A percentile compares a stretch with the other conserved stretches of the same genome.
These are phyloP conservation scores for Cyberlindnera petersonii DNA, from an alignment of 805 yeast genomes.

Conservation along the genomic window DNA sequence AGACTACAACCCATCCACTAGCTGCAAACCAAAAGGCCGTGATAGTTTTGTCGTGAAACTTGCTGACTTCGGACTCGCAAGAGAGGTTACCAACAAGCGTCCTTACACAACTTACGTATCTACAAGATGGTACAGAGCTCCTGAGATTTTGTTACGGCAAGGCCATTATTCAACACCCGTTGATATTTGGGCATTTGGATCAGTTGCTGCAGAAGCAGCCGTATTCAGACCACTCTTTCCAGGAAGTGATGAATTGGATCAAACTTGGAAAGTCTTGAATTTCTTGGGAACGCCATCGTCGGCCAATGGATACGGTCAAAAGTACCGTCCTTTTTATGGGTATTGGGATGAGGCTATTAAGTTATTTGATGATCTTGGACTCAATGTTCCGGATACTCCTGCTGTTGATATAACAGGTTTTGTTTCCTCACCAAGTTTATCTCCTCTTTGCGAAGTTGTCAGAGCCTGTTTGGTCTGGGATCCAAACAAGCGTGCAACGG, in stretches of 20 bases:
- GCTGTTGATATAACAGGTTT: conserved; percentile 47
- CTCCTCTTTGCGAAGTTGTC: conserved; percentile 36
- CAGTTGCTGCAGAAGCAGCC: conserved; percentile 70
- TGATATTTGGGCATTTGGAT: conserved; percentile 86
- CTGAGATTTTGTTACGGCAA: conserved; percentile 69
- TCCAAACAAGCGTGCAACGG: conserved; percentile 60
- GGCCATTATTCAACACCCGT: conserved; percentile 61
- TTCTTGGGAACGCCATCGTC: conserved; percentile 70
- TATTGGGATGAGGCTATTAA: conserved; percentile 62
- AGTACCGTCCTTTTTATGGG: conserved; percentile 58
- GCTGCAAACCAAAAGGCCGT: conserved; percentile 19
- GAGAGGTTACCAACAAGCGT: conserved; percentile 48
- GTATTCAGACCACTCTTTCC: conserved; percentile 79
- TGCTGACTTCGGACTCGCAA: conserved; percentile 78
- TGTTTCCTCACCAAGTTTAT: conserved; percentile 43
- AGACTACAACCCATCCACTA: conserved; percentile 5
- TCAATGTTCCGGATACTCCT: conserved; percentile 50
- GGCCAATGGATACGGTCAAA: conserved; percentile 20
- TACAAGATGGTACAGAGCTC: conserved; percentile 84
- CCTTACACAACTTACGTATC: conserved; percentile 75
- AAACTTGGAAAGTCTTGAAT: conserved; percentile 62
- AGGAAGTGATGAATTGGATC: conserved; percentile 76
- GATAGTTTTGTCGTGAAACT: conserved; percentile 60
- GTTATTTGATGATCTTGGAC: conserved; percentile 51
- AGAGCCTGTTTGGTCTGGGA: conserved; percentile 69